Percentiles rank a stretch among this genome's conserved stretches.
Conservation (phyloP, 768 basidiomycete species). For the Leccinum arenicola region DNA sequence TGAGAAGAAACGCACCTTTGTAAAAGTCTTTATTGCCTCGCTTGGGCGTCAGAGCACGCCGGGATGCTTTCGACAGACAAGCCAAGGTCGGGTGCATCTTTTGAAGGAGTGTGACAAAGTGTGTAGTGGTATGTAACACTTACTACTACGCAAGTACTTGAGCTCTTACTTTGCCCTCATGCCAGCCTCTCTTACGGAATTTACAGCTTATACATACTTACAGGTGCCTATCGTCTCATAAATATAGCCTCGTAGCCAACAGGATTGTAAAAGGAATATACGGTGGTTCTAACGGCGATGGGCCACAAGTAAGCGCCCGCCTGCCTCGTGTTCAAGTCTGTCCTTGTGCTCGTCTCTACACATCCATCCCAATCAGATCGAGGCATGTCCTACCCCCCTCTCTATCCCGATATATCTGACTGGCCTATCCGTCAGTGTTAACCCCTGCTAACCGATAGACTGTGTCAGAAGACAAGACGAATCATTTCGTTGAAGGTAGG, state of each 20-base stretch:
- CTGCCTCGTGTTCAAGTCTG: constrained; percentile 2
- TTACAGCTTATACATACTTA: not conserved
- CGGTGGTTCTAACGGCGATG: not conserved
- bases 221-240: not conserved
- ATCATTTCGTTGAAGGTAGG: constrained; percentile 1
- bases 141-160: not conserved
- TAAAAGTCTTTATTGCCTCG: constrained; percentile 94
- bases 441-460: not conserved
- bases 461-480: not conserved
- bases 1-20: constrained; percentile 63
- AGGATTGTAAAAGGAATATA: not conserved
- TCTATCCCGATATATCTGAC: not conserved
- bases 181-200: not conserved
- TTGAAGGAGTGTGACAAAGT: not conserved
- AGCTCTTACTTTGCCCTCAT: not conserved
- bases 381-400: not conserved
- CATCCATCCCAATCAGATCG: not conserved
- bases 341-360: not conserved
- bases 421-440: not conserved
- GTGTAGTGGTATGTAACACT: too few relatives aligned
- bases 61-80: constrained; percentile 80
- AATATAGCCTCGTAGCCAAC: not conserved
- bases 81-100: constrained; percentile 66
- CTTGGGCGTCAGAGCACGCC: constrained; percentile 81
- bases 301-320: not conserved